Conservation (phyloP, 73 alveolate genomes). For the Paramecium sonneborni region DNA sequence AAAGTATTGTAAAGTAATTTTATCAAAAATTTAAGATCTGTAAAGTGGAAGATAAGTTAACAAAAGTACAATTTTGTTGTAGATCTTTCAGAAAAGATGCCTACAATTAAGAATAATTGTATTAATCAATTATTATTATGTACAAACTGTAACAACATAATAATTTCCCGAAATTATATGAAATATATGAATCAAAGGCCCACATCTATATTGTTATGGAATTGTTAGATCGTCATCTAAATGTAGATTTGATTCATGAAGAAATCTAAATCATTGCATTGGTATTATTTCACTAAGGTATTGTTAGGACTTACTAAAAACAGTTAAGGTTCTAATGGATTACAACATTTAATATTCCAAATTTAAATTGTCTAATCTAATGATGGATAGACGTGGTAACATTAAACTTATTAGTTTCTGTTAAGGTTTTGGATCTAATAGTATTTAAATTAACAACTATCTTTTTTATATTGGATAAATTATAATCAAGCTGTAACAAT, state of each 20-base stretch:
- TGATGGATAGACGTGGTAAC: background rate
- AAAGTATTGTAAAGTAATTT: background rate
- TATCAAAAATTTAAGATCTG: background rate
- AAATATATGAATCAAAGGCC: background rate
- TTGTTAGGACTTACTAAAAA: background rate
- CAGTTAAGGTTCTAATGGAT: background rate
- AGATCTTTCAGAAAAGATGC: background rate
- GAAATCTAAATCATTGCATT: background rate
- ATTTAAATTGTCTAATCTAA: background rate
- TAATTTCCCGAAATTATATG: background rate
- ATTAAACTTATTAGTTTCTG: background rate
- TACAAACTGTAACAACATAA: constrained; percentile 6
- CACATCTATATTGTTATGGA: background rate
- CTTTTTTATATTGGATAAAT: background rate
- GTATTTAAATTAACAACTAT: background rate
- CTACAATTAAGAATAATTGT: background rate
- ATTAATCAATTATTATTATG: background rate
- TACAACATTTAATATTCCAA: background rate
- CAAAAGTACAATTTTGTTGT: background rate
- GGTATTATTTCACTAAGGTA: background rate
- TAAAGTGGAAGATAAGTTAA: background rate
- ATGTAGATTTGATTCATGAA: background rate
- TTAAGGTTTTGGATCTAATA: background rate
- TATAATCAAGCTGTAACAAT: background rate
- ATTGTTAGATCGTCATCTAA: background rate